Evolutionary conservation across 352 stramenopile genomes (phyloP).

Genomic region (Phytophthora fragariaefolia): DNA sequence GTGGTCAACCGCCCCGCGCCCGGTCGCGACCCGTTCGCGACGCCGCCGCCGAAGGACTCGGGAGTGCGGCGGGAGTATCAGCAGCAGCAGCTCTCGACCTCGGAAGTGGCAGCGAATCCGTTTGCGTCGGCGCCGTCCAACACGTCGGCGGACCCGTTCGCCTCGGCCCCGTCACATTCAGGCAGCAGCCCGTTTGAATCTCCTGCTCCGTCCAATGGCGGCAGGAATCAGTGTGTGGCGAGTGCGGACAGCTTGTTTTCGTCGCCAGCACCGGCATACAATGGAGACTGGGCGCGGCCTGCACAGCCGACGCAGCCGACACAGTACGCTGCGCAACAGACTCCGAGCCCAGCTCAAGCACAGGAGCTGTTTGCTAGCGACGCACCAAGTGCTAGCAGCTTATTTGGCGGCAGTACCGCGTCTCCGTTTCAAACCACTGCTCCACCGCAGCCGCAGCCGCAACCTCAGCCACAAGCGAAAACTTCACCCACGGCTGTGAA

Average conservation of each 20-base stretch:
- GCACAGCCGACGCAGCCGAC: constrained; percentile 12
- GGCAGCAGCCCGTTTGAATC: constrained; percentile 32
- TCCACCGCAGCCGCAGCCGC: not conserved
- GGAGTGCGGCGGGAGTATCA: constrained; percentile 4
- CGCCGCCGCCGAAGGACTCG: constrained; percentile 9
- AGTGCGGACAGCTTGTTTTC: constrained; percentile 44
- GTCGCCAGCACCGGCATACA: constrained; percentile 27
- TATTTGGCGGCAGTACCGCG: constrained; percentile 39
- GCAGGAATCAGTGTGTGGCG: constrained; percentile 14
- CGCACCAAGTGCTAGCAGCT: constrained; percentile 41
- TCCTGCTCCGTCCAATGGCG: constrained; percentile 12
- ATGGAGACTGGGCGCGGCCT: constrained; percentile 17
- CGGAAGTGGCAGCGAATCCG: constrained; percentile 18
- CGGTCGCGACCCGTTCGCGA: constrained; percentile 26
- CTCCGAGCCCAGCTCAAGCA: constrained; percentile 29
- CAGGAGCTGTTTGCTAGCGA: constrained; percentile 45
- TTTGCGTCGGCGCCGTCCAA: constrained; percentile 20
- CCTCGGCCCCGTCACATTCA: constrained; percentile 5
- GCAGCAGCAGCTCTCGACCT: constrained; percentile 6
- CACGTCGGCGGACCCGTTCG: constrained; percentile 22
- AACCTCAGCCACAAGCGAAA: not conserved
- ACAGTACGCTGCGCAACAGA: constrained; percentile 5
- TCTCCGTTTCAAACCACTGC: constrained; percentile 10
- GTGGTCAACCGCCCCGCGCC: constrained; percentile 7
- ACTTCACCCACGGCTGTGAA: constrained; percentile 11